A percentile compares a stretch with the other conserved stretches of the same genome.
Conservation (phyloP, 2,329 filamentous ascomycete species). For the Colletotrichum sp. region DNA sequence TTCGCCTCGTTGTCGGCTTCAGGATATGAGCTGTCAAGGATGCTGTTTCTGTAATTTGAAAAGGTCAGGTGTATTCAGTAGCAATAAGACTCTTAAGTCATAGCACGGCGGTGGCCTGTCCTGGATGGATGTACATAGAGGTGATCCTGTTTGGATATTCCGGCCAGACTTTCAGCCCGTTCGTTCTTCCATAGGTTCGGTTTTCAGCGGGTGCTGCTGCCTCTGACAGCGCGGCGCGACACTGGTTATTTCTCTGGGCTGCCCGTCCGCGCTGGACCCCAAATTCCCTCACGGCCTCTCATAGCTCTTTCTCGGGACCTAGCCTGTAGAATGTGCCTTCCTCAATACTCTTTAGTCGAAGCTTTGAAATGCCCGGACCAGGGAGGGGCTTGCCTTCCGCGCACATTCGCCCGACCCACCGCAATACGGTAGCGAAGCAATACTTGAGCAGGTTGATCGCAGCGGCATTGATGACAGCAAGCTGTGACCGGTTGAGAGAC, state of each 20-base stretch:
- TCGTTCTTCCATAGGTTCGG: background rate
- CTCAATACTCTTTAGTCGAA: background rate
- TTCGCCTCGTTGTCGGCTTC: background rate
- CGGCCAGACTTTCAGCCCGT: background rate
- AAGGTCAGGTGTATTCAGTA: background rate
- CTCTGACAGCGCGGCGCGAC: background rate
- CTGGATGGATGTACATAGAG: background rate
- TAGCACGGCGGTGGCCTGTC: fast-evolving
- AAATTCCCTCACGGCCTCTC: background rate
- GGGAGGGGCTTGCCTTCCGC: background rate
- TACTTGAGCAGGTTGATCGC: background rate
- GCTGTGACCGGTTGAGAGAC: background rate
- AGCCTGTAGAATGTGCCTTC: background rate
- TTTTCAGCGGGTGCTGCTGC: background rate
- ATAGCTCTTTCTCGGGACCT: background rate
- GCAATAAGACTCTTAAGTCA: fast-evolving
- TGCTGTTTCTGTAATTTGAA: background rate
- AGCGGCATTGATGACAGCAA: background rate
- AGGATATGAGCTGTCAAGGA: background rate
- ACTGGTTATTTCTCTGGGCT: background rate
- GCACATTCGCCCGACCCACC: background rate
- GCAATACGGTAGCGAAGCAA: background rate
- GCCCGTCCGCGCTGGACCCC: background rate
- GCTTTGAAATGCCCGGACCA: background rate
- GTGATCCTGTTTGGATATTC: background rate